A percentile compares a stretch with the other conserved stretches of the same genome.
phyloP scores from a whole-genome alignment of 1,284 basidiomycete genomes.

The Ganoderma meredithae region DNA sequence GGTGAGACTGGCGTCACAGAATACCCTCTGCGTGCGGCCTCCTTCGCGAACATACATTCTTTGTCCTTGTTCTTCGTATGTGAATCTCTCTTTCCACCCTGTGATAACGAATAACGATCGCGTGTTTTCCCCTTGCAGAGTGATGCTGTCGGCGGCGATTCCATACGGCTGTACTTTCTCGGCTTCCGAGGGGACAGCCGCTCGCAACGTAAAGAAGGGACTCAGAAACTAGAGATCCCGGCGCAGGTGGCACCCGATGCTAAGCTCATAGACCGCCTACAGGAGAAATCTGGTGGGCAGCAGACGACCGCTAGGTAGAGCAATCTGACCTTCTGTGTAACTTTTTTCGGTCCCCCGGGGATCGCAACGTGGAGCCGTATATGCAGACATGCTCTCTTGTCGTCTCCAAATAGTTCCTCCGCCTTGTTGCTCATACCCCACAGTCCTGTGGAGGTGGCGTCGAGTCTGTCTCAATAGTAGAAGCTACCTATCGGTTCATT shows the following conservation, averaged over 20 bases:
- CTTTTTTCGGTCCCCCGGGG: no score
- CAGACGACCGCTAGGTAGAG: constrained; percentile 50
- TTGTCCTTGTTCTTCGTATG: constrained; percentile 80
- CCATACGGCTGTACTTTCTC: constrained; percentile 74
- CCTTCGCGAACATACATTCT: constrained; percentile 77
- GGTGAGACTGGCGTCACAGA: constrained; percentile 72
- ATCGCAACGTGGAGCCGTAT: neutral
- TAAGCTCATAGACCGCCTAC: constrained; percentile 63
- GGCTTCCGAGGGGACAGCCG: constrained; percentile 82
- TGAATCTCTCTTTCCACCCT: neutral
- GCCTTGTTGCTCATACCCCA: no score
- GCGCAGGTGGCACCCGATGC: constrained; percentile 77
- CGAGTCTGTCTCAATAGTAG: neutral
- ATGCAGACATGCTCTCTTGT: neutral
- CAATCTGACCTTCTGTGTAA: neutral
- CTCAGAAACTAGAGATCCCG: constrained; percentile 70
- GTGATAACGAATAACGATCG: neutral
- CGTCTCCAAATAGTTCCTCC: neutral
- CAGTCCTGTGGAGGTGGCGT: no score
- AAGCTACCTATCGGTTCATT: neutral
- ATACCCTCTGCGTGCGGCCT: constrained; percentile 78
- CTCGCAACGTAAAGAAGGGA: constrained; percentile 62
- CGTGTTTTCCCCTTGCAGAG: constrained; percentile 44
- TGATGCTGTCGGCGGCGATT: constrained; percentile 68
- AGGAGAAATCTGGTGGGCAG: constrained; percentile 61